Percentiles rank a stretch among this genome's conserved stretches.
These are phyloP conservation scores for Kodamaea sagamina DNA, from an alignment of 805 yeast species.

Conservation along the genomic window DNA sequence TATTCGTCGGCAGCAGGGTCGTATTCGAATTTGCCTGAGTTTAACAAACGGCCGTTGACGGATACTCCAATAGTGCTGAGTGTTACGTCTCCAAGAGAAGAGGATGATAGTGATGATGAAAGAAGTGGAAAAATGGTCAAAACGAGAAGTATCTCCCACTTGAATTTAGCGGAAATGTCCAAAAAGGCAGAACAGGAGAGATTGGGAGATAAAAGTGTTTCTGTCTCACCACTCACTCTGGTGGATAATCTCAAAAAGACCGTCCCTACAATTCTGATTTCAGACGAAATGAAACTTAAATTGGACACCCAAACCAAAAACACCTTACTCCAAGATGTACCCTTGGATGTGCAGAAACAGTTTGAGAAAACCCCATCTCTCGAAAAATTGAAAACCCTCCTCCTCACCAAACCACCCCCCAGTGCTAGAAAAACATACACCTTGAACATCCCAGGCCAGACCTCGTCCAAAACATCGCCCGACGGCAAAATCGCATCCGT, in stretches of 20 bases:
- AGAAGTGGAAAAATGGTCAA: conserved; percentile 23
- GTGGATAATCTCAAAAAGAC: conserved; percentile 4
- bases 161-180: conserved; percentile 34
- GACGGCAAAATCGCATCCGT: conserved; percentile 63
- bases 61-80: conserved; percentile 72
- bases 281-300: conserved; percentile 10
- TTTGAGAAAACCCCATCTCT: conserved; percentile 44
- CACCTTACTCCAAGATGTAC: conserved; percentile 32
- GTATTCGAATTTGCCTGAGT: conserved; percentile 48
- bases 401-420: conserved; percentile 41
- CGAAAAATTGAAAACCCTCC: conserved; percentile 38
- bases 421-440: conserved; percentile 69
- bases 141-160: conserved; percentile 42
- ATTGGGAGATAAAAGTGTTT: conserved; percentile 5
- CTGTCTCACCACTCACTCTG: conserved; percentile 18
- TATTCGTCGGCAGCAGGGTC: conserved; percentile 5
- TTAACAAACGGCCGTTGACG: conserved; percentile 69
- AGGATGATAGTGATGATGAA: conserved; percentile 33
- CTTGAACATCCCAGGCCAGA: conserved; percentile 88
- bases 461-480: conserved; percentile 76
- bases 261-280: background rate
- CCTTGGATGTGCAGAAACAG: conserved; percentile 35
- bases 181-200: conserved; percentile 16
- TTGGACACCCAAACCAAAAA: conserved; percentile 14
- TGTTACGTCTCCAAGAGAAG: conserved; percentile 51